phyloP scores from a whole-genome alignment of 225 moss, liverwort and hornwort species.

The Climacium dendroides region DNA sequence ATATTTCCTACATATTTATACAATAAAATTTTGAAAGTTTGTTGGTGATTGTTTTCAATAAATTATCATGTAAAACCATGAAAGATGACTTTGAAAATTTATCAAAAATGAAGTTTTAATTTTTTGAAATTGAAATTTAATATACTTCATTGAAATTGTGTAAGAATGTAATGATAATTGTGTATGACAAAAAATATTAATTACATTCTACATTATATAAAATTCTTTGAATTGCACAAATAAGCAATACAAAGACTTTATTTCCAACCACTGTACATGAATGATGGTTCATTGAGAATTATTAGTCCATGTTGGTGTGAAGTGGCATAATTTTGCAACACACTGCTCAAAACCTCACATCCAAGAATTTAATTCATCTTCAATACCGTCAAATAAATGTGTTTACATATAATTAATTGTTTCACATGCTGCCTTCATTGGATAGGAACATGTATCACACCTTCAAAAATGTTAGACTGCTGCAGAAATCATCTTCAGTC shows the following conservation, averaged over 20 bases:
- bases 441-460: not conserved
- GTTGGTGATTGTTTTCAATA: not conserved
- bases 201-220: not conserved
- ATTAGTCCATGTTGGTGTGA: not conserved
- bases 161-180: not conserved
- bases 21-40: not conserved
- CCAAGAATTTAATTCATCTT: not conserved
- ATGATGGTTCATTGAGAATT: no score
- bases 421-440: not conserved
- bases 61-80: not conserved
- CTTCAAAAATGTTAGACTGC: not conserved
- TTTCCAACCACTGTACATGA: not conserved
- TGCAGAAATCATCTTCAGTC: not conserved
- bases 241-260: not conserved
- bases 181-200: not conserved
- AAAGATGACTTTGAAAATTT: no score
- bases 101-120: not conserved
- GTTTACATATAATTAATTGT: not conserved
- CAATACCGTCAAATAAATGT: not conserved
- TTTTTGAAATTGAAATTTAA: not conserved
- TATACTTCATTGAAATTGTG: not conserved
- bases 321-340: not conserved
- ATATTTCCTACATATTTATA: not conserved
- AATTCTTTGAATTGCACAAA: not conserved
- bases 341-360: not conserved